Evolutionary conservation across 768 basidiomycete genomes (phyloP), one percentile per base, ranked within the genome.

Genomic region (Sporobolomyces pararoseus): DNA sequence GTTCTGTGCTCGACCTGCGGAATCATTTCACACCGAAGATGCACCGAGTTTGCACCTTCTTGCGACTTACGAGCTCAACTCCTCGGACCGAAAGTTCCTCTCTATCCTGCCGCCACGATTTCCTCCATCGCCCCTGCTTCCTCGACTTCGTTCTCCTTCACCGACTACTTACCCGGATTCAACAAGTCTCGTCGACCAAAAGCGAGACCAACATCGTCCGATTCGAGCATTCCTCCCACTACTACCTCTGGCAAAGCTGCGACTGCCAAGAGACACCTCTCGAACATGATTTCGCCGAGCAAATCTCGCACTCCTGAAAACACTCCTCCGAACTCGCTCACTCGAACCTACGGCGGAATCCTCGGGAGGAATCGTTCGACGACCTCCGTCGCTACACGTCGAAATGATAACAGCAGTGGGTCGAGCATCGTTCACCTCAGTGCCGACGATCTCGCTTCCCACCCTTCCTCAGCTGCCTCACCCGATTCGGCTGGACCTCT

Each of bases 1-100:
- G 88, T 93, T 13, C 82, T 97, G 10, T 97, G 94, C 77, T 87
- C 88, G 47, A 86, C 87, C 71, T 97, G 94, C 81, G 91, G 88
- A 74, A 84, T 97, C 68, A 89, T 97, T 70, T 86, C 88, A 31
- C 94, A 97, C 60, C 9, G 66, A 2, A 54, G 63, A 13, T 77
- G 76, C 54, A 47, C 46, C 29, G 73, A 74, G 35, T 71, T 65
- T 17, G 75, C 76, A 0, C 62, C 70, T 0, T 1, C 65, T 1
- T 77, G 76, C 71, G 70, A 75, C 57, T 63, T 75, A 3, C 72
- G 73, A 7, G 70, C 73, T 5, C 72, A 69, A 29, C 65, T 75
- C 5, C 68, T 72, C 55, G 42, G 32, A 23, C 49, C 16, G 42
- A 32, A 32, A 25, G 25, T 32, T 35, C 44, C 63, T 0, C 46